phyloP scores from a whole-genome alignment of 83 land plant genomes.

The Picea abies region DNA sequence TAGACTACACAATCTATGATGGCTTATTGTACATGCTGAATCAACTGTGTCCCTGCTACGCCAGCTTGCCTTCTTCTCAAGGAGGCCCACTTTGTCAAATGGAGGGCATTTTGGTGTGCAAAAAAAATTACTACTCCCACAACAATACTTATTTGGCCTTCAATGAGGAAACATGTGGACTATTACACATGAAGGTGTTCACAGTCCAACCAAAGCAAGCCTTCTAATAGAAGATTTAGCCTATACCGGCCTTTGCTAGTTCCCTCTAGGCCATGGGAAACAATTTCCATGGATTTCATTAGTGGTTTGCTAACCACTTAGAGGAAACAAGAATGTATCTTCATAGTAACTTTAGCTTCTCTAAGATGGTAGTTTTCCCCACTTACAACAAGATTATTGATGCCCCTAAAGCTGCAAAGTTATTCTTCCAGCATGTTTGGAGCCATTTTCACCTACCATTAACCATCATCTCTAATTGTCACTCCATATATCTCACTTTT shows the following conservation, averaged over 20 bases:
- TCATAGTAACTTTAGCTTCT: neutral
- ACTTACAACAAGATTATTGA: neutral
- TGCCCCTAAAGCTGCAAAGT: neutral
- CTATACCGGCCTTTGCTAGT: neutral
- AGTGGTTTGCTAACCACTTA: neutral
- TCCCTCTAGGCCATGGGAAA: neutral
- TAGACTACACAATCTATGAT: neutral
- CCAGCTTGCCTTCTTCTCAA: neutral
- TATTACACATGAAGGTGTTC: neutral
- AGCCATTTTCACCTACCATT: neutral
- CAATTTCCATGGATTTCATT: neutral
- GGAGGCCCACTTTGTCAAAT: neutral
- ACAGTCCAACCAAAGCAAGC: neutral
- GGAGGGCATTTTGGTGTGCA: neutral
- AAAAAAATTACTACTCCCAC: neutral
- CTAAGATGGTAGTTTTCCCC: neutral
- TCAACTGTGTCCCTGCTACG: neutral
- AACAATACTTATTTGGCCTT: neutral
- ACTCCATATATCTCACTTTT: neutral
- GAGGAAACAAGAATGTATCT: neutral
- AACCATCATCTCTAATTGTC: neutral
- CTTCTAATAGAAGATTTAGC: neutral
- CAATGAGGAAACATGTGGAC: neutral
- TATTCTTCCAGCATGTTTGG: neutral
- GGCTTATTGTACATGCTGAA: neutral